phyloP scores from a whole-genome alignment of 768 basidiomycete genomes.

The Russula compacta region DNA sequence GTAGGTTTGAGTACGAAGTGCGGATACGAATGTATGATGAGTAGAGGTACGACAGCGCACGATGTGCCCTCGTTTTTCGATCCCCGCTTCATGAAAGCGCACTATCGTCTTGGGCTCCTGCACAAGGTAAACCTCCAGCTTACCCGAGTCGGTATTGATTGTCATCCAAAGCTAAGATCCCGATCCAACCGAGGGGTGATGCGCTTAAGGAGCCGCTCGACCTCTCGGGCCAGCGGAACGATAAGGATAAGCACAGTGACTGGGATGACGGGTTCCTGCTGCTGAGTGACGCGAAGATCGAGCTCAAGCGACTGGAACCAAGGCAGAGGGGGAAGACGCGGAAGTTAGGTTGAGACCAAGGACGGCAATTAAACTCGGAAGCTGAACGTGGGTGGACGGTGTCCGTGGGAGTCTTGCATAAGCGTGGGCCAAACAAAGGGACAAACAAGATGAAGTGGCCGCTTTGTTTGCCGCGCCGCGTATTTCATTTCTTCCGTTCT shows the following conservation, averaged over 20 bases:
- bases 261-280: constrained; percentile 20
- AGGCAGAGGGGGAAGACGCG: constrained; percentile 33
- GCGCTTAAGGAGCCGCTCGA: constrained; percentile 18
- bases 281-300: constrained; percentile 27
- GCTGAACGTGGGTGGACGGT: too few relatives aligned
- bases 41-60: neutral
- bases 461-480: neutral
- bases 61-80: constrained; percentile 16
- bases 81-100: constrained; percentile 28
- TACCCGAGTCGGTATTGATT: too few relatives aligned
- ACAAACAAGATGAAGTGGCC: neutral
- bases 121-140: constrained; percentile 24
- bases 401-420: too few relatives aligned
- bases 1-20: neutral
- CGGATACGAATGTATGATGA: neutral
- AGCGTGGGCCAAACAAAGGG: too few relatives aligned
- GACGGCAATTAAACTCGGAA: too few relatives aligned
- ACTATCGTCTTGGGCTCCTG: constrained; percentile 30
- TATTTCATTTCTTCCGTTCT: neutral
- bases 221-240: neutral
- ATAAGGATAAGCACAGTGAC: neutral
- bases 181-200: constrained; percentile 15
- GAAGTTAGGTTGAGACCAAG: too few relatives aligned
- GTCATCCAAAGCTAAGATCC: constrained; percentile 25
- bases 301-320: constrained; percentile 43